phyloP scores from a whole-genome alignment of 2,329 filamentous ascomycete genomes.

The Tolypocladium sp. region DNA sequence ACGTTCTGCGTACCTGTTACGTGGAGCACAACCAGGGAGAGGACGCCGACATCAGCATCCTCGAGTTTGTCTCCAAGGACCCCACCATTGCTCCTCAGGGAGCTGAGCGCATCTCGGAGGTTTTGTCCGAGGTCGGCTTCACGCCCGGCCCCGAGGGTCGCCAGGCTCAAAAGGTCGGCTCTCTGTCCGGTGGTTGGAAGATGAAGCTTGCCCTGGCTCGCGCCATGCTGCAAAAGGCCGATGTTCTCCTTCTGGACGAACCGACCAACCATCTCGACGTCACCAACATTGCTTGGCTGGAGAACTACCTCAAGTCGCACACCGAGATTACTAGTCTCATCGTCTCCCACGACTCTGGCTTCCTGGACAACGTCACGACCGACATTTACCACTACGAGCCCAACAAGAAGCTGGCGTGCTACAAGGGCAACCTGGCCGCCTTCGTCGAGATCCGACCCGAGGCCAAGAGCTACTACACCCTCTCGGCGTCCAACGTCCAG shows the following conservation, averaged over 20 bases:
- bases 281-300: slow-evolving; percentile 89
- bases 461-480: slow-evolving; percentile 95
- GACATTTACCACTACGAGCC: slow-evolving; percentile 98
- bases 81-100: slow-evolving; percentile 75
- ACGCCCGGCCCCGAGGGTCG: slow-evolving; percentile 80
- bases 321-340: slow-evolving; percentile 95
- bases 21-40: slow-evolving; percentile 99
- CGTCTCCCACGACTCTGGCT: slow-evolving; percentile 95
- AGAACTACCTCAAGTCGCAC: slow-evolving; percentile 92
- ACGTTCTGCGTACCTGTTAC: slow-evolving; percentile 90
- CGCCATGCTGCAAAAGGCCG: slow-evolving; percentile 94
- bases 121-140: slow-evolving; percentile 89
- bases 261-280: slow-evolving; percentile 98
- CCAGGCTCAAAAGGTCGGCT: slow-evolving; percentile 84
- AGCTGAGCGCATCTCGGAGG: slow-evolving; percentile 69
- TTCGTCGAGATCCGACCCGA: slow-evolving; percentile 90
- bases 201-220: slow-evolving; percentile 97
- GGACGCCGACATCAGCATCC: slow-evolving; percentile 90
- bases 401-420: slow-evolving; percentile 84
- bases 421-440: slow-evolving; percentile 70
- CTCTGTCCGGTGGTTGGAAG: slow-evolving; percentile 96
- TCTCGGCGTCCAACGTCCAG: slow-evolving; percentile 77
- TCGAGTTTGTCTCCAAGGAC: slow-evolving; percentile 87
- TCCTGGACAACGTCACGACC: slow-evolving; percentile 94
- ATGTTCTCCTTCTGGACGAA: slow-evolving; percentile 93